These are phyloP conservation scores for Solanum tarijense DNA, from an alignment of 257 asterid genomes.

Conservation along the genomic window DNA sequence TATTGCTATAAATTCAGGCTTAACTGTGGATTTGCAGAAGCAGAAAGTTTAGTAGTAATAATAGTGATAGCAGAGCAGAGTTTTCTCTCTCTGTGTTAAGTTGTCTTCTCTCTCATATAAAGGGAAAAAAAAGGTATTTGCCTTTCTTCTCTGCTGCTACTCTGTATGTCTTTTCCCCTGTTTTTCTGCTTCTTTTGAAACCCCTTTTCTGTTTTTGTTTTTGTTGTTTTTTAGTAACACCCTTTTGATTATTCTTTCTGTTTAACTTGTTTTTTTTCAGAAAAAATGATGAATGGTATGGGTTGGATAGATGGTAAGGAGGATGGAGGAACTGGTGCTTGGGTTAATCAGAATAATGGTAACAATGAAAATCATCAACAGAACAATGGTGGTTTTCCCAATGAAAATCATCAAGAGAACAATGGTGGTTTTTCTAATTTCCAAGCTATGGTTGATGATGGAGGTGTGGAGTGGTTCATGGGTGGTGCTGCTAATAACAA, in stretches of 20 bases:
- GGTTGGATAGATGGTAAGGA: constrained; percentile 65
- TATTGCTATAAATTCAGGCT: not conserved
- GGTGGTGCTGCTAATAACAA: not conserved
- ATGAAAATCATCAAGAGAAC: not conserved
- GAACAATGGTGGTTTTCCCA: not conserved
- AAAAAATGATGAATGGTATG: constrained; percentile 54
- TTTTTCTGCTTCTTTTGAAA: not conserved
- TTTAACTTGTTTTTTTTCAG: not conserved
- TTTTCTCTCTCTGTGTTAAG: constrained; percentile 7
- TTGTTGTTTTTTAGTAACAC: not conserved
- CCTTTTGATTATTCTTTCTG: not conserved
- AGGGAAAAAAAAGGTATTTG: constrained; percentile 7
- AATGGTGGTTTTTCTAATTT: constrained; percentile 11
- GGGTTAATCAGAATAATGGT: constrained; percentile 28
- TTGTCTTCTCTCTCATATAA: constrained; percentile 3
- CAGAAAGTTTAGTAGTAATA: not conserved
- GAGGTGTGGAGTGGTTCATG: constrained; percentile 59
- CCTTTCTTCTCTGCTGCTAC: constrained; percentile 21
- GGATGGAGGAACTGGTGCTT: constrained; percentile 34
- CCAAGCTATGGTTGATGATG: constrained; percentile 71
- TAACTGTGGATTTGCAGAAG: not conserved
- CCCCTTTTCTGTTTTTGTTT: not conserved
- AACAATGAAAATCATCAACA: not conserved
- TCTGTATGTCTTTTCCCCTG: not conserved
- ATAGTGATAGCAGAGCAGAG: not conserved